Percentiles rank a stretch among this genome's conserved stretches.
phyloP scores from a whole-genome alignment of 1,139 yeast genomes.

The Scheffersomyces parashehatae region DNA sequence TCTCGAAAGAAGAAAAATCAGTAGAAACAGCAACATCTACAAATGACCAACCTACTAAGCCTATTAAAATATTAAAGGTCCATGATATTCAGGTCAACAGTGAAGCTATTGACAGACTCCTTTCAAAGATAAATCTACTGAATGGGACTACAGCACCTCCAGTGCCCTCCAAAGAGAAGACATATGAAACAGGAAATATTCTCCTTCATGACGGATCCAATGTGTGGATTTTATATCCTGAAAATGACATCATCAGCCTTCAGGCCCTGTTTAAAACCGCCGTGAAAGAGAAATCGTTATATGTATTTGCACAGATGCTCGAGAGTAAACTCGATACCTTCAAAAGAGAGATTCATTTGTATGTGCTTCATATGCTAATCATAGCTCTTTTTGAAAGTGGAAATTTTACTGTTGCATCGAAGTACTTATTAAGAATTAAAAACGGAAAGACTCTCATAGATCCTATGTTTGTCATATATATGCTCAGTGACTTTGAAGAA shows the following conservation, averaged over 20 bases:
- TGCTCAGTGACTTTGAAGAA: slow-evolving; percentile 7
- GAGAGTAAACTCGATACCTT: slow-evolving; percentile 7
- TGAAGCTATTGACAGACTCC: slow-evolving; percentile 4
- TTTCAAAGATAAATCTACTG: slow-evolving; percentile 5
- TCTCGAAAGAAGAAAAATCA: slow-evolving; percentile 1
- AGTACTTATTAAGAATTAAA: slow-evolving; percentile 12
- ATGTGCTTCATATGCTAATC: slow-evolving; percentile 11
- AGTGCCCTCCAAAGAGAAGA: neutral
- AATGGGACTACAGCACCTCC: neutral
- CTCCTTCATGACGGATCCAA: slow-evolving; percentile 11
- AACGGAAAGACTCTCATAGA: slow-evolving; percentile 13
- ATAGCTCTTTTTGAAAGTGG: slow-evolving; percentile 7
- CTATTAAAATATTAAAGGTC: slow-evolving; percentile 2
- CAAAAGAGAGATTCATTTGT: slow-evolving; percentile 11
- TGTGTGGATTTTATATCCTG: slow-evolving; percentile 15
- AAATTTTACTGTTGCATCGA: slow-evolving; percentile 8
- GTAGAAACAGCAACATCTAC: neutral
- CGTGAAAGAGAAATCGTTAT: neutral
- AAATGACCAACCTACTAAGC: neutral
- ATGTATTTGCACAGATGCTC: slow-evolving; percentile 5
- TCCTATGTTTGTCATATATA: slow-evolving; percentile 15
- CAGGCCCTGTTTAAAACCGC: slow-evolving; percentile 4
- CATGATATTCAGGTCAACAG: slow-evolving; percentile 5
- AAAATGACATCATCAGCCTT: slow-evolving; percentile 8
- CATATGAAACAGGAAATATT: slow-evolving; percentile 7